Evolutionary conservation across 257 asterid genomes (phyloP).

Genomic region (Knoxia roxburghii): DNA sequence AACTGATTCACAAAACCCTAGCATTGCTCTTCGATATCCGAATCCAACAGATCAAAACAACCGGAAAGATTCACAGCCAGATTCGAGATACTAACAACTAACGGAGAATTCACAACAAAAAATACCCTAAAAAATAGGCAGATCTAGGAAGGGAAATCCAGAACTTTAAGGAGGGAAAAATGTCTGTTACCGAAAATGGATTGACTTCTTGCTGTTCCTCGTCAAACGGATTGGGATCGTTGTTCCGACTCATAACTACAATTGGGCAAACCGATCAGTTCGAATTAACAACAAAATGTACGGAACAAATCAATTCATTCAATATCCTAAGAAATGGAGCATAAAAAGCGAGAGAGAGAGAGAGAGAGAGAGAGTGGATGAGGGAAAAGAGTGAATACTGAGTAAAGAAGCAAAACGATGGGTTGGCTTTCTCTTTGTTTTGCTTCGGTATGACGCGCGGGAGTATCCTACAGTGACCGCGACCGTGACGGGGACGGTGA

Average conservation of each 20-base stretch:
- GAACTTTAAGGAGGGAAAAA: slow-evolving; percentile 21
- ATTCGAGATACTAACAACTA: slow-evolving; percentile 5
- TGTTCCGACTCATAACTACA: slow-evolving; percentile 47
- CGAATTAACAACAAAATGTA: not conserved
- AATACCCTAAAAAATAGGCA: slow-evolving; percentile 7
- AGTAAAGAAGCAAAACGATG: not conserved
- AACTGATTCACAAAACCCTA: not conserved
- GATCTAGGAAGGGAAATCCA: slow-evolving; percentile 15
- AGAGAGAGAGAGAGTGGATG: not conserved
- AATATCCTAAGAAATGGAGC: not conserved
- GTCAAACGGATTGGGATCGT: slow-evolving; percentile 94
- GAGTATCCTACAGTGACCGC: slow-evolving; percentile 10
- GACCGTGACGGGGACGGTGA: too few relatives aligned
- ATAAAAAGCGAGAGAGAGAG: not conserved
- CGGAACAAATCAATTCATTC: not conserved
- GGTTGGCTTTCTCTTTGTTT: not conserved
- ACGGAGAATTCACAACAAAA: not conserved
- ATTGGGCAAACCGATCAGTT: not conserved
- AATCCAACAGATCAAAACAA: slow-evolving; percentile 18
- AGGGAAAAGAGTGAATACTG: not conserved
- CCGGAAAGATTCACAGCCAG: slow-evolving; percentile 2
- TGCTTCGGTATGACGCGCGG: slow-evolving; percentile 22
- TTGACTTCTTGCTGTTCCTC: slow-evolving; percentile 95
- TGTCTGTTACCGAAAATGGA: slow-evolving; percentile 85
- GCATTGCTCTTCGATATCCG: not conserved